Evolutionary conservation across 2,329 filamentous ascomycete genomes (phyloP), one percentile per base, ranked within the genome.

Genomic region (Penicillium brevicompactum): DNA sequence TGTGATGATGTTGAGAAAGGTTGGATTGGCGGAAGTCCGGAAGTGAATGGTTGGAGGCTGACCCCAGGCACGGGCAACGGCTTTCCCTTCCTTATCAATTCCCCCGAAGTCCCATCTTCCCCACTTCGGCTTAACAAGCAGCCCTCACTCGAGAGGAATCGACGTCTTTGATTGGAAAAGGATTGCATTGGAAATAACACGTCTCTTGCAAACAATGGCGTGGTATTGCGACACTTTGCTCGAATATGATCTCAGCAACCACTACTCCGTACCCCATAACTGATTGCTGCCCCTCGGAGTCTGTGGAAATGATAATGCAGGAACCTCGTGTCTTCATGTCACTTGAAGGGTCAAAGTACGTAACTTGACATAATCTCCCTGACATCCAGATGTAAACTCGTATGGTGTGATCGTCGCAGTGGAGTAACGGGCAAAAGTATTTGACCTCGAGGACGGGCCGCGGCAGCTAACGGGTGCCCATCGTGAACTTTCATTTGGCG

Each of bases 181-280:
- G 8, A 11, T 14, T 4, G 21, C 16, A 16, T 52, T 4, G 18
- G 16, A 14, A 24, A 41, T 10, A 47, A 40, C 16, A 16, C 30
- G 32, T 10, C 18, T 27, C 10, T 42, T 43, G 13, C 32, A 30
- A 4, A 14, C 10, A 38, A 54, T 54, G 47, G 52, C 46, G 47
- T 50, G 14, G 52, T 51, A 54, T 54, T 47, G 41, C 47, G 52
- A 54, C 46, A 54, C 27, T 54, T 32, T 31, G 27, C 22, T 22
- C 16, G 21, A 5, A 50, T 27, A 54, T 54, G 41, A 14, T 43
- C 46, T 54, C 46, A 50, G 40, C 24, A 18, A 34, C 32, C 8
- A 8, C 32, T 7, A 34, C 24, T 27, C 24, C 24, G 24, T 34
- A 34, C 24, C 8, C 24, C 24, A 8, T 34, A 34, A 11, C 4